phyloP scores from a whole-genome alignment of 2,329 filamentous ascomycete species.

The Hirsutella rhossiliensis region DNA sequence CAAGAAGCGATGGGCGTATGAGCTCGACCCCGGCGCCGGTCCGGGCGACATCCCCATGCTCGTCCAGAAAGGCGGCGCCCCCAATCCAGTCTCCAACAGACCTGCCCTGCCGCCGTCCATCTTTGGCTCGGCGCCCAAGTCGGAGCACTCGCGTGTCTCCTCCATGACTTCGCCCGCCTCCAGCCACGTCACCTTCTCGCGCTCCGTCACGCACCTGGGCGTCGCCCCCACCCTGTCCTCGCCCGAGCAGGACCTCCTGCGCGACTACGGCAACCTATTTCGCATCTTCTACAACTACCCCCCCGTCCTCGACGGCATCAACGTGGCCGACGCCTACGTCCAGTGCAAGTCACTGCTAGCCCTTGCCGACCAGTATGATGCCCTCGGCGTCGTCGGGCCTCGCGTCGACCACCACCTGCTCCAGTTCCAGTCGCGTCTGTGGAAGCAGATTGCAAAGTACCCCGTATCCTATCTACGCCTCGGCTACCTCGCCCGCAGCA shows the following conservation, averaged over 20 bases:
- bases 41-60: conserved; percentile 77
- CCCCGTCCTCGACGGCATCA: conserved; percentile 68
- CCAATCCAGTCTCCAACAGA: conserved; percentile 5
- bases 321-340: conserved; percentile 85
- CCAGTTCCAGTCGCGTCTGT: conserved; percentile 80
- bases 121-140: conserved; percentile 33
- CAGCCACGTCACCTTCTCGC: conserved; percentile 54
- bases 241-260: conserved; percentile 63
- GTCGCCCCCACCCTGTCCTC: conserved; percentile 35
- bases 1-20: conserved; percentile 66
- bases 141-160: conserved; percentile 39
- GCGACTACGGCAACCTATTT: conserved; percentile 92
- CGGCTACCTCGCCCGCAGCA: conserved; percentile 73
- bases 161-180: conserved; percentile 16
- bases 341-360: conserved; percentile 85
- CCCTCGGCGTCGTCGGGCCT: conserved; percentile 74
- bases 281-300: conserved; percentile 92
- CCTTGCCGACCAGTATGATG: conserved; percentile 91
- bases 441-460: conserved; percentile 96
- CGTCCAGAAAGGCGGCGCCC: conserved; percentile 56
- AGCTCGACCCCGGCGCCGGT: conserved; percentile 64
- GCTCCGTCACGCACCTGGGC: conserved; percentile 72
- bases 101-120: conserved; percentile 16
- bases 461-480: conserved; percentile 85
- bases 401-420: conserved; percentile 88